Evolutionary conservation across 2,329 filamentous ascomycete genomes (phyloP).

Genomic region (Helotiales sp.): DNA sequence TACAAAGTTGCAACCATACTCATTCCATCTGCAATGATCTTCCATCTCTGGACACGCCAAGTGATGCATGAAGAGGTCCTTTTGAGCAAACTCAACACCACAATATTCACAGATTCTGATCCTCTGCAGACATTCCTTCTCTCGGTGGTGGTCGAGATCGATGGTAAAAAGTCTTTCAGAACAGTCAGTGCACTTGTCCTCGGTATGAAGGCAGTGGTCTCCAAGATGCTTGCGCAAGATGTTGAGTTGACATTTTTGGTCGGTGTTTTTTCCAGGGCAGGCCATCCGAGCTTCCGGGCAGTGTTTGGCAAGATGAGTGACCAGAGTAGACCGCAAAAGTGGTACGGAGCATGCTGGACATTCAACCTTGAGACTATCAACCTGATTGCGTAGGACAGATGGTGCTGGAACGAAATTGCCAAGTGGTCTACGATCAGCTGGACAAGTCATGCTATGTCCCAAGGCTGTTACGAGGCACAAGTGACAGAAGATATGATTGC

Average conservation of each 20-base stretch:
- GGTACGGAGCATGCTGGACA: conserved; percentile 58
- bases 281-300: conserved; percentile 56
- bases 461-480: conserved; percentile 51
- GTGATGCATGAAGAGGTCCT: conserved; percentile 34
- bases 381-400: conserved; percentile 57
- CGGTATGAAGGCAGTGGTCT: conserved; percentile 56
- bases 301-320: conserved; percentile 55
- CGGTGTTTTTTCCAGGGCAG: conserved; percentile 46
- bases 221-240: conserved; percentile 51
- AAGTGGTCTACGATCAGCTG: conserved; percentile 55
- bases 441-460: conserved; percentile 48
- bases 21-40: conserved; percentile 46
- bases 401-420: conserved; percentile 25
- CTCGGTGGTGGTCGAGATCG: conserved; percentile 47
- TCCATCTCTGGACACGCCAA: conserved; percentile 46
- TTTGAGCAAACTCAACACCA: conserved; percentile 26
- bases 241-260: conserved; percentile 50
- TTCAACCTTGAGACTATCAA: conserved; percentile 58
- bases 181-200: conserved; percentile 55
- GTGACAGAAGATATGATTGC: conserved; percentile 66
- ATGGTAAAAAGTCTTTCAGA: conserved; percentile 45
- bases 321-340: conserved; percentile 53
- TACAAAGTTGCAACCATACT: conserved; percentile 49
- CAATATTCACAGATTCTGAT: conserved; percentile 30
- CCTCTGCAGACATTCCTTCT: conserved; percentile 45